These are phyloP conservation scores for Plasmodium chabaudi DNA, from an alignment of 169 alveolate genomes.

Conservation along the genomic window DNA sequence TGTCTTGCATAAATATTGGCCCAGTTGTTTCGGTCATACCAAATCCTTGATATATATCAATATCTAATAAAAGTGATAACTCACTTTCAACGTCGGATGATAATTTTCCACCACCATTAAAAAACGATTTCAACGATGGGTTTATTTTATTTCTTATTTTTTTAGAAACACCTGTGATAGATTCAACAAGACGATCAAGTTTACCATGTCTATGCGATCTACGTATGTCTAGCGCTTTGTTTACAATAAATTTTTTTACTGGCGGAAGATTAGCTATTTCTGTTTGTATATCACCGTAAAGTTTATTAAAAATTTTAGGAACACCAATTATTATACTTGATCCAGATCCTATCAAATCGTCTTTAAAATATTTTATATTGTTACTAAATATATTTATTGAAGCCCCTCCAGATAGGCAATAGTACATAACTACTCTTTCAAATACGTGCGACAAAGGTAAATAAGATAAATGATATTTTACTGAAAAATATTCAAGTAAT, in stretches of 20 bases:
- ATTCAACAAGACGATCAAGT: background rate
- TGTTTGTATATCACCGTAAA: conserved; percentile 11
- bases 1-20: conserved; percentile 23
- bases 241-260: conserved; percentile 19
- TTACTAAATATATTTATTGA: conserved; percentile 47
- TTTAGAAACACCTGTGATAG: conserved; percentile 26
- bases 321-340: conserved; percentile 38
- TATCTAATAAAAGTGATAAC: conserved; percentile 11
- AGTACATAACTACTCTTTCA: conserved; percentile 90
- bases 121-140: conserved; percentile 3
- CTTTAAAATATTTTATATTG: conserved; percentile 10
- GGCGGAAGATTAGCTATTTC: conserved; percentile 32
- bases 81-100: conserved; percentile 34
- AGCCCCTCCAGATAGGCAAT: conserved; percentile 2
- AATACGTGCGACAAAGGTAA: conserved; percentile 96
- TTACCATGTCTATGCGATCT: conserved; percentile 1
- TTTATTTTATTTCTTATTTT: conserved; percentile 41
- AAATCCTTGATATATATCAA: conserved; percentile 43
- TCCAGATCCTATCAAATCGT: background rate
- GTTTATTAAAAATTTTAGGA: conserved; percentile 48
- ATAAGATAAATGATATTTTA: conserved; percentile 88
- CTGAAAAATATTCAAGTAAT: background rate
- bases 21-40: conserved; percentile 72
- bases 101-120: conserved; percentile 61
- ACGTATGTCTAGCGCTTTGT: background rate